Conservation (phyloP, 2,329 filamentous ascomycete genomes). For the Pseudocercospora fijiensis region DNA sequence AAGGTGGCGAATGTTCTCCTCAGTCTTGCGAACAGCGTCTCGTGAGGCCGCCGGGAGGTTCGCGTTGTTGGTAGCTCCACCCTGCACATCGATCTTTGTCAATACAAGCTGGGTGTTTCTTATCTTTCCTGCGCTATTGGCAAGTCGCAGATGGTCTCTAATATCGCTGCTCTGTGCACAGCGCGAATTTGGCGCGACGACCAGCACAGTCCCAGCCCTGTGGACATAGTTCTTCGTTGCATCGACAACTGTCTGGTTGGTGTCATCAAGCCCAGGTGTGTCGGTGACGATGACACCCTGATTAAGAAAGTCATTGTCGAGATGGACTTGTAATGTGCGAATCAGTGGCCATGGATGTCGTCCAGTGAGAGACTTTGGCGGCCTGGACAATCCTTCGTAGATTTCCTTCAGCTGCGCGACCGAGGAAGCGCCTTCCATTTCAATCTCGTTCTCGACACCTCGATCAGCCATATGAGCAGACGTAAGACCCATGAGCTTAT, state of each 20-base stretch:
- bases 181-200: slow-evolving; percentile 16
- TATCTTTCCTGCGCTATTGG: slow-evolving; percentile 20
- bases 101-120: neutral
- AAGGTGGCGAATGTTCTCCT: neutral
- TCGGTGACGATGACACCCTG: slow-evolving; percentile 25
- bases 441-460: slow-evolving; percentile 7
- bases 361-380: neutral
- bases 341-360: slow-evolving; percentile 23
- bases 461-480: neutral
- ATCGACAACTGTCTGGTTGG: slow-evolving; percentile 21
- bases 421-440: slow-evolving; percentile 5
- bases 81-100: slow-evolving; percentile 8
- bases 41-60: neutral
- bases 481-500: slow-evolving; percentile 5
- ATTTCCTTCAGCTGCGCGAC: slow-evolving; percentile 4
- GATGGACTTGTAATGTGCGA: slow-evolving; percentile 13
- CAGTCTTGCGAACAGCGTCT: neutral
- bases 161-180: slow-evolving; percentile 11
- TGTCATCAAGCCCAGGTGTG: slow-evolving; percentile 25
- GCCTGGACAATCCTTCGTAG: slow-evolving; percentile 7
- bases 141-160: slow-evolving; percentile 12
- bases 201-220: slow-evolving; percentile 15
- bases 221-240: slow-evolving; percentile 21
- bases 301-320: slow-evolving; percentile 20
- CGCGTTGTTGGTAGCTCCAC: neutral